Conservation (phyloP, 768 basidiomycete species). For the Auricularia heimuer region DNA sequence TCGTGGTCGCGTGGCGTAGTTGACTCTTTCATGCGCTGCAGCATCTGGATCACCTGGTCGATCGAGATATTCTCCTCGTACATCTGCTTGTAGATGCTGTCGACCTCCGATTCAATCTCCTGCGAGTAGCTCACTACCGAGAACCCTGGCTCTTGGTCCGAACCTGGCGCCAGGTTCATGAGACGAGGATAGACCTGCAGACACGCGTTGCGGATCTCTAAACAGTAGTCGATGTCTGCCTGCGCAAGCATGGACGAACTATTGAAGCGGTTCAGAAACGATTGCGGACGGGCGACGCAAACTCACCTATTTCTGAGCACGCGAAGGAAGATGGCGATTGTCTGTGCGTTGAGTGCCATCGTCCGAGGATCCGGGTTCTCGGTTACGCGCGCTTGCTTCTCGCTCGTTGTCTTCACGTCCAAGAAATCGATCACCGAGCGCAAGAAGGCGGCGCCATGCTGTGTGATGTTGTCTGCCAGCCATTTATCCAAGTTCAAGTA, state of each 20-base stretch:
- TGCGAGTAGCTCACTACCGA: constrained; percentile 77
- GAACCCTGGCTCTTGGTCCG: constrained; percentile 86
- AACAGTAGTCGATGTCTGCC: constrained; percentile 74
- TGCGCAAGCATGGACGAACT: constrained; percentile 68
- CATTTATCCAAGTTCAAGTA: constrained; percentile 95
- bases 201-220: constrained; percentile 86
- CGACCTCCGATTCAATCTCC: constrained; percentile 89
- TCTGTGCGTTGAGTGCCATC: constrained; percentile 78
- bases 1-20: constrained; percentile 81
- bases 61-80: constrained; percentile 92
- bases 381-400: constrained; percentile 64
- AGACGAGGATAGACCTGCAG: constrained; percentile 92
- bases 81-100: constrained; percentile 95
- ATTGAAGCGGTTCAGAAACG: constrained; percentile 3
- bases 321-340: constrained; percentile 86
- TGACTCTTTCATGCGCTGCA: constrained; percentile 79
- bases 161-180: constrained; percentile 82
- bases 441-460: constrained; percentile 78
- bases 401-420: constrained; percentile 87
- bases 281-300: background rate
- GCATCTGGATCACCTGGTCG: constrained; percentile 84
- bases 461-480: constrained; percentile 78
- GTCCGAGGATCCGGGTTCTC: constrained; percentile 51
- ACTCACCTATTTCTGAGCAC: constrained; percentile 76
- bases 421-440: constrained; percentile 81